Evolutionary conservation across 2,329 filamentous ascomycete species (phyloP).

Genomic region (Ascocoryne sarcoides): DNA sequence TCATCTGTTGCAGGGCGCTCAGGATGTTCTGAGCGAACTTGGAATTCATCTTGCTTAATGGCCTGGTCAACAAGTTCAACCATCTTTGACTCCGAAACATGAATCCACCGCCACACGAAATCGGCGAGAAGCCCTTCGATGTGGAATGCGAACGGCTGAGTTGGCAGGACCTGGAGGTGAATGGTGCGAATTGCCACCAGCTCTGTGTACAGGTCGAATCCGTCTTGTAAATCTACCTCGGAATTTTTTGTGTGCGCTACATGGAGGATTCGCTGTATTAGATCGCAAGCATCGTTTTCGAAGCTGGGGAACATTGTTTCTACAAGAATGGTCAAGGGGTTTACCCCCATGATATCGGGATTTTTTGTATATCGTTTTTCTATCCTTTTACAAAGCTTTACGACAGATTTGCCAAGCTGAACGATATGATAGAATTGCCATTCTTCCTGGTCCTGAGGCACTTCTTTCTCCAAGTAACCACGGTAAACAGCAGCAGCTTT

Average conservation of each 20-base stretch:
- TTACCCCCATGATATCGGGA: slow-evolving; percentile 73
- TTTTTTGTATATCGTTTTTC: slow-evolving; percentile 87
- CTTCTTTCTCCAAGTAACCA: slow-evolving; percentile 66
- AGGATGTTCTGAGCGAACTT: slow-evolving; percentile 57
- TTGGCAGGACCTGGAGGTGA: slow-evolving; percentile 66
- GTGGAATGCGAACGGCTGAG: slow-evolving; percentile 72
- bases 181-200: slow-evolving; percentile 77
- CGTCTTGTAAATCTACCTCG: slow-evolving; percentile 82
- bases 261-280: slow-evolving; percentile 73
- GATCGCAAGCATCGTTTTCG: slow-evolving; percentile 77
- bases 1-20: slow-evolving; percentile 62
- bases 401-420: slow-evolving; percentile 75
- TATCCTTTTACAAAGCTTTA: slow-evolving; percentile 78
- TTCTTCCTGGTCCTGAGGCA: slow-evolving; percentile 69
- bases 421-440: slow-evolving; percentile 93
- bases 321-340: slow-evolving; percentile 60
- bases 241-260: slow-evolving; percentile 58
- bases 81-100: slow-evolving; percentile 69
- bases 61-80: slow-evolving; percentile 81
- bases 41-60: slow-evolving; percentile 82
- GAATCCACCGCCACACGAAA: slow-evolving; percentile 96
- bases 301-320: slow-evolving; percentile 82
- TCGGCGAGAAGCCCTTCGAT: slow-evolving; percentile 78
- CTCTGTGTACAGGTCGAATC: slow-evolving; percentile 87
- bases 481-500: slow-evolving; percentile 75